These are phyloP conservation scores for Termitomyces sp. DNA, from an alignment of 768 basidiomycete species.

Conservation along the genomic window DNA sequence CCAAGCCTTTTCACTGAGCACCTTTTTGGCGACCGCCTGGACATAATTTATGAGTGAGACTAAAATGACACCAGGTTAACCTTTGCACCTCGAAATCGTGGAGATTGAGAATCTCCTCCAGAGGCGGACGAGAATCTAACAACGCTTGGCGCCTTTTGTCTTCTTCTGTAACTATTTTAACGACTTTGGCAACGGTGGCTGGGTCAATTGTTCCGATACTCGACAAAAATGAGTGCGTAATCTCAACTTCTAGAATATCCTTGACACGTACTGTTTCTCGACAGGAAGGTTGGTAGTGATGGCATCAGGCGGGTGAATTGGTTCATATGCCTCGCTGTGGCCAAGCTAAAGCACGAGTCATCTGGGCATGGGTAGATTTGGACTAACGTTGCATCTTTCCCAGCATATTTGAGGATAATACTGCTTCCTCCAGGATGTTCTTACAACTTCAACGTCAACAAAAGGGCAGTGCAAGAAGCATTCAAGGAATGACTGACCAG, in stretches of 20 bases:
- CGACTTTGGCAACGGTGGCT: background rate
- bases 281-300: conserved; percentile 69
- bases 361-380: conserved; percentile 1
- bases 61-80: background rate
- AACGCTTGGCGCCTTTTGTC: background rate
- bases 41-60: background rate
- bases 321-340: conserved; percentile 65
- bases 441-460: conserved; percentile 15
- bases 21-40: background rate
- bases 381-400: conserved; percentile 79
- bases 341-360: background rate
- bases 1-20: background rate
- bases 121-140: background rate
- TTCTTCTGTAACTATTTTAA: background rate
- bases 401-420: conserved; percentile 82
- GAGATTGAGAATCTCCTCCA: background rate
- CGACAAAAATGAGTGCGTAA: background rate
- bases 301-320: conserved; percentile 79
- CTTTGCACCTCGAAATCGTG: background rate
- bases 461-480: conserved; percentile 1
- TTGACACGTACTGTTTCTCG: conserved; percentile 65
- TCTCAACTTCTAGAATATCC: background rate
- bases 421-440: conserved; percentile 55
- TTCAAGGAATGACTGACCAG: conserved; percentile 13
- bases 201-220: background rate